phyloP scores from a whole-genome alignment of 2,329 filamentous ascomycete species.

The Penicillium griseofulvum region DNA sequence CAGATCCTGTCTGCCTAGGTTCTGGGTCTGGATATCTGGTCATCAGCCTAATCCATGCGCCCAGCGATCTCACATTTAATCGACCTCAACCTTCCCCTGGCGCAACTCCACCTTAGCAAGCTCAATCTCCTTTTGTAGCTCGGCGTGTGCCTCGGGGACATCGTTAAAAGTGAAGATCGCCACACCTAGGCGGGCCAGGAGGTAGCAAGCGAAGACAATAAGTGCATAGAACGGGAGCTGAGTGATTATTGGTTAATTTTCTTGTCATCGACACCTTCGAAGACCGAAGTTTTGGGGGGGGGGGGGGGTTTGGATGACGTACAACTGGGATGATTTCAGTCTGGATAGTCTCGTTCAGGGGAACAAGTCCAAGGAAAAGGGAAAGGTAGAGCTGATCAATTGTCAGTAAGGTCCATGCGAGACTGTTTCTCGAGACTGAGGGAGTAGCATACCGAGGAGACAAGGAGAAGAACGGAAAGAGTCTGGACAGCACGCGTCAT shows the following conservation, averaged over 20 bases:
- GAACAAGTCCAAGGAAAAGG: conserved; percentile 78
- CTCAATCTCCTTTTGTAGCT: conserved; percentile 80
- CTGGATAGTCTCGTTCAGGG: conserved; percentile 74
- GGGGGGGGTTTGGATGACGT: conserved; percentile 42
- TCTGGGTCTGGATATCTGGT: not conserved
- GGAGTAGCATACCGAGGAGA: conserved; percentile 71
- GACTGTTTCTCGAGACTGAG: not conserved
- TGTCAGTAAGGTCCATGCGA: not conserved
- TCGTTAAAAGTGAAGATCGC: conserved; percentile 97
- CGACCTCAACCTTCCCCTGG: conserved; percentile 43
- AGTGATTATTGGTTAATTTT: not conserved
- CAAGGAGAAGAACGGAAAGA: conserved; percentile 79
- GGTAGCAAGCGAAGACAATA: conserved; percentile 85
- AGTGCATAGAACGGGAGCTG: conserved; percentile 92
- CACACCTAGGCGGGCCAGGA: conserved; percentile 86
- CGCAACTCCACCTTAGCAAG: conserved; percentile 45
- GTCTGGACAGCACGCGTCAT: conserved; percentile 97
- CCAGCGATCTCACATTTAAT: conserved; percentile 28
- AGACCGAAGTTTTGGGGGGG: not conserved
- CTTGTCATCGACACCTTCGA: conserved; percentile 1
- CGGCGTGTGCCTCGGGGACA: conserved; percentile 83
- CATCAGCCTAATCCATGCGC: not conserved
- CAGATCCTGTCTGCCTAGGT: not conserved
- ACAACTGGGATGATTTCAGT: conserved; percentile 86
- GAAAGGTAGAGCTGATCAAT: conserved; percentile 75